phyloP scores from a whole-genome alignment of 2,329 filamentous ascomycete species.

The Penicillium olsonii region DNA sequence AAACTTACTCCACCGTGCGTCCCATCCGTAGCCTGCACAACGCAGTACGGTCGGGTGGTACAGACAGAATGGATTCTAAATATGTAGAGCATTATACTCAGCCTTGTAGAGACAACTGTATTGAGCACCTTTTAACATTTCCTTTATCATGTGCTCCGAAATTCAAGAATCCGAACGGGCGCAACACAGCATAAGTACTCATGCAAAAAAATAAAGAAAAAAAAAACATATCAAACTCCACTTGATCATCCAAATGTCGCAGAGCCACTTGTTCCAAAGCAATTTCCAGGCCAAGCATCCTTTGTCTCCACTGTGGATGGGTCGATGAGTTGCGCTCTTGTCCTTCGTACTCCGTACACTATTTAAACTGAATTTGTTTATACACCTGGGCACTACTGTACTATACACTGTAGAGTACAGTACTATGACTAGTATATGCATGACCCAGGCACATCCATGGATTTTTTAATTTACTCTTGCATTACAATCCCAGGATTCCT shows the following conservation, averaged over 20 bases:
- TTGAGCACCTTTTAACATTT: background rate
- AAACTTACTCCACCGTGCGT: conserved; percentile 16
- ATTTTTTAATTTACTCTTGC: too few species aligned
- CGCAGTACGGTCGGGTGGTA: conserved; percentile 25
- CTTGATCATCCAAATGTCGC: background rate
- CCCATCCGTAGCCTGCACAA: conserved; percentile 20
- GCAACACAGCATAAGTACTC: background rate
- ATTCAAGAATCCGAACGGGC: background rate
- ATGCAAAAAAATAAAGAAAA: background rate
- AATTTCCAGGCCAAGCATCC: background rate
- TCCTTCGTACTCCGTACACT: too few species aligned
- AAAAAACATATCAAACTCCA: background rate
- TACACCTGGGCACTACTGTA: too few species aligned
- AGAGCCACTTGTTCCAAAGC: background rate
- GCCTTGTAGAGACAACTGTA: background rate
- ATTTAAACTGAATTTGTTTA: too few species aligned
- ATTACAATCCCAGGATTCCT: too few species aligned
- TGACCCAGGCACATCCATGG: too few species aligned
- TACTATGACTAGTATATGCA: too few species aligned
- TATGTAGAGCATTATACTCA: background rate
- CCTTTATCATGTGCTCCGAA: background rate
- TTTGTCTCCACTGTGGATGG: background rate
- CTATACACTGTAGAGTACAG: too few species aligned
- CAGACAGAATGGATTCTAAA: conserved; percentile 3
- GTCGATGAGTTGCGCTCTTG: background rate